These are phyloP conservation scores for Lentinula novae-zelandiae DNA, from an alignment of 1,284 basidiomycete genomes.

Conservation along the genomic window DNA sequence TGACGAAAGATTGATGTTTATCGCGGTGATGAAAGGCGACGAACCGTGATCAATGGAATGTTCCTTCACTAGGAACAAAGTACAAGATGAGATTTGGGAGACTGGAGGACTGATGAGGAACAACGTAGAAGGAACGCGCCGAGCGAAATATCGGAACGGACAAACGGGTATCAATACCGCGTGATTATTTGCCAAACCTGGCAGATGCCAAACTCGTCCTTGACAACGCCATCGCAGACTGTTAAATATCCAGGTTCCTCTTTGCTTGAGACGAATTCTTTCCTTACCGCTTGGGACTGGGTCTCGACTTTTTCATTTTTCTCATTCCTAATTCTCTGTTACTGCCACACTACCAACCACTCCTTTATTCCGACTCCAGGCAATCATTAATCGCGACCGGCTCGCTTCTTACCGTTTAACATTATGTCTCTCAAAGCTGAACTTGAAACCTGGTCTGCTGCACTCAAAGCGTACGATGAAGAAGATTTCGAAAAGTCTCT, in stretches of 20 bases:
- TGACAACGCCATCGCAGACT: constrained; percentile 1
- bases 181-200: background rate
- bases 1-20: background rate
- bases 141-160: background rate
- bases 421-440: constrained; percentile 82
- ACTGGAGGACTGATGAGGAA: background rate
- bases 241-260: constrained; percentile 4
- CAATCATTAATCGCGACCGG: constrained; percentile 36
- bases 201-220: background rate
- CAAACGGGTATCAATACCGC: background rate
- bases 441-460: constrained; percentile 82
- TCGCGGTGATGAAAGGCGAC: background rate
- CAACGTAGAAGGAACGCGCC: background rate
- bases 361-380: constrained; percentile 11
- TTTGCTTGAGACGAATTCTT: constrained; percentile 18
- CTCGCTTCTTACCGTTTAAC: constrained; percentile 28
- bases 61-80: background rate
- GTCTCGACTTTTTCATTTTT: constrained; percentile 22
- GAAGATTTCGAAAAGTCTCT: constrained; percentile 75
- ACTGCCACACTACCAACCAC: constrained; percentile 15
- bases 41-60: background rate
- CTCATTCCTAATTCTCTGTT: constrained; percentile 21
- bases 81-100: too few relatives aligned
- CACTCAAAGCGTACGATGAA: constrained; percentile 81
- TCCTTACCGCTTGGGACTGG: constrained; percentile 31